Base-by-base conservation (phyloP, 495 filamentous ascomycete genomes). In the Aspergillus ellipticus region DNA sequence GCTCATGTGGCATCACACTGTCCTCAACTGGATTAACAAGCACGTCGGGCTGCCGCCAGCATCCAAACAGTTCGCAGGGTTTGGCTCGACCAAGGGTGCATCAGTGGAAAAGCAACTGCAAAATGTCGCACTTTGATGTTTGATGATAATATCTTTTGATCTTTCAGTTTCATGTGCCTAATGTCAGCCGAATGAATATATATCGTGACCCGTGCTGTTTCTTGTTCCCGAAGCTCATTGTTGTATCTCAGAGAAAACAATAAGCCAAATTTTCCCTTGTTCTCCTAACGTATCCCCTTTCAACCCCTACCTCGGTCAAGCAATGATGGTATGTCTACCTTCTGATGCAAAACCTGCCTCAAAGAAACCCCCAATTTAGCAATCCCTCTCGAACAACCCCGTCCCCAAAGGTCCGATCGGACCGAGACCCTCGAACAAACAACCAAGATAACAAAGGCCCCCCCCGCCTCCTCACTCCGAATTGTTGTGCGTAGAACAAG, bases 21-120 rank as follows among this genome's bases (percentile, higher is more conserved):
- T 97, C 9, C 59, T 97, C 31, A 85, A 85, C 47, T 97, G 86
- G 85, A 93, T 96, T 56, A 96, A 96, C 71, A 88, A 88, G 68
- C 86, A 85, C 62, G 83, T 82, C 3, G 90, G 88, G 6, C 62
- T 81, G 42, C 69, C 78, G 2, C 62, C 70, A 3, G 42, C 70
- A 2, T 55, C 66, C 10, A 53, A 43, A 11, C 29, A 20, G 11
- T 46, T 46, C 17, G 33, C 55, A 2, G 55, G 52, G 46, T 55
- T 58, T 29, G 31, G 35, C 17, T 35, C 61, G 20, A 50, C 31
- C 37, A 51, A 53, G 6, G 17, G 26, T 3, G 17, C 33, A 10
- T 39, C 19, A 20, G 21, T 53, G 16, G 66, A 69, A 33, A 54
- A 64, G 22, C 59, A 49, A 7, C 51, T 71, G 42, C 60, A 53